Base-by-base conservation (phyloP, 306 rosid species). In the Malus orientalis region DNA sequence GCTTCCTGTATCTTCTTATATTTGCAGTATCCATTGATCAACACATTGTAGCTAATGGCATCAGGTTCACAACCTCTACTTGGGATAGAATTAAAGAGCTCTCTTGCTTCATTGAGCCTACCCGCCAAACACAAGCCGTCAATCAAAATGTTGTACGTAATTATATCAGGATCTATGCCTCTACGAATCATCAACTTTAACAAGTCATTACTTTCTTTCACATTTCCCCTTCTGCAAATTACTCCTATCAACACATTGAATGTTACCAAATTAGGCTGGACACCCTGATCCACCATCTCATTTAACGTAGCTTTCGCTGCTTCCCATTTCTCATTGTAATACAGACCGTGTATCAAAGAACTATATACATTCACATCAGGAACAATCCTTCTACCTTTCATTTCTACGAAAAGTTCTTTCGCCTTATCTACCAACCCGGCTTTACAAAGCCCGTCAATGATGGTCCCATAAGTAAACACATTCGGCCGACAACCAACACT, bases 281-380 rank as follows among this genome's bases (percentile, higher is more conserved):
- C 74, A n/a, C 89, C 91, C 29, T 62, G 85, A 73, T 84, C 82
- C 14, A 82, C 78, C 90, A 88, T 86, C 79, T 88, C 85, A 75
- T 51, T 45, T 3, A 81, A 80, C 84, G 81, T n/a, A 61, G 47
- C 47, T 71, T 77, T 81, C 4, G 85, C 87, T 72, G 70, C 84
- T 76, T 80, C 76, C 85, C 77, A 84, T 32, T 82, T 83, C 63
- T 82, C 88, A 9, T 66, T 74, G 38, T 8, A 64, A 53, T 82
- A 82, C 57, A 86, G 82, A 30, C 85, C 85, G 80, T 80, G 89
- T 14, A 88, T 80, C 19, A 88, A 27, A 33, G 85, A 71, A 74
- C 33, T 86, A 83, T 80, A 88, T 5, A 72, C 75, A 71, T 81
- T 20, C 55, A 79, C 88, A 44, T 83, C 49, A 0, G 89, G 87